Evolutionary conservation across 1,139 yeast genomes (phyloP).

Genomic region (Suhomyces ambrosiae): DNA sequence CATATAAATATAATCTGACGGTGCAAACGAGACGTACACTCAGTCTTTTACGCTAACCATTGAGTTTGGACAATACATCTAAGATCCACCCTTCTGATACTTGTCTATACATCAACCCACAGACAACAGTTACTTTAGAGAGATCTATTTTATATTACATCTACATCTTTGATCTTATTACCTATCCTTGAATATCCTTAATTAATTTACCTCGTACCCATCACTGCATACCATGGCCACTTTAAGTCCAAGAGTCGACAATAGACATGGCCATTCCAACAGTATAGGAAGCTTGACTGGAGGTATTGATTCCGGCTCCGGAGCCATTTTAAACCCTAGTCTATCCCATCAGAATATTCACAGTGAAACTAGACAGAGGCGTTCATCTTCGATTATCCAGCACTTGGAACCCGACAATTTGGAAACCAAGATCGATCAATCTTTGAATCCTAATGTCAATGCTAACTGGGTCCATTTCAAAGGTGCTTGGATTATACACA

Average conservation of each 20-base stretch:
- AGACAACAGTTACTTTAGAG: background rate
- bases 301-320: slow-evolving; percentile 17
- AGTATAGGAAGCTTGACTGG: slow-evolving; percentile 24
- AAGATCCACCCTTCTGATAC: background rate
- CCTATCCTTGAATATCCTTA: background rate
- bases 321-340: slow-evolving; percentile 27
- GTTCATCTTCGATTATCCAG: slow-evolving; percentile 62
- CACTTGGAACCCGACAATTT: slow-evolving; percentile 92
- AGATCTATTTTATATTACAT: background rate
- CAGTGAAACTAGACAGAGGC: slow-evolving; percentile 41
- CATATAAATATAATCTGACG: slow-evolving; percentile 12
- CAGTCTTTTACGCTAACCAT: background rate
- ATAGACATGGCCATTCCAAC: slow-evolving; percentile 18
- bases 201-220: too few species aligned
- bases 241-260: slow-evolving; percentile 9
- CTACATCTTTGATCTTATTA: background rate
- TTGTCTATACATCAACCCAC: background rate
- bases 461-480: slow-evolving; percentile 96
- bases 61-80: background rate
- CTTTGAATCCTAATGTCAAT: slow-evolving; percentile 82
- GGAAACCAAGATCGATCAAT: slow-evolving; percentile 92
- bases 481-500: slow-evolving; percentile 94
- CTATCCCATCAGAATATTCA: slow-evolving; percentile 32
- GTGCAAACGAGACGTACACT: slow-evolving; percentile 1
- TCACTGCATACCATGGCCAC: slow-evolving; percentile 10